Percentiles rank a stretch among this genome's conserved stretches.
Conservation (phyloP, 1,284 basidiomycete genomes). For the Earliella scabrosa region DNA sequence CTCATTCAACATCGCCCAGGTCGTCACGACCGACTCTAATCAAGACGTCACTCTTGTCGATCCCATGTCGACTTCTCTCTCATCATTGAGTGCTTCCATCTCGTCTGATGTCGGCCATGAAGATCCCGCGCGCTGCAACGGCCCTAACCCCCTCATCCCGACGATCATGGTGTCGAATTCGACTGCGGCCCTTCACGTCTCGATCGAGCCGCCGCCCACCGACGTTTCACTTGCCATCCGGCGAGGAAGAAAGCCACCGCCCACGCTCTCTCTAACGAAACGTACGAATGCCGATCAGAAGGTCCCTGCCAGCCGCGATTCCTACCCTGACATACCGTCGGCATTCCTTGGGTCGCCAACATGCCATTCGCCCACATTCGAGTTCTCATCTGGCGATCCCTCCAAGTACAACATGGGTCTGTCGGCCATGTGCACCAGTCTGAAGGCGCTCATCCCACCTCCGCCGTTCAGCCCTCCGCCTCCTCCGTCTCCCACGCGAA, state of each 20-base stretch:
- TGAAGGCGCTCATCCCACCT: conserved; percentile 31
- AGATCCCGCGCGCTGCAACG: neutral
- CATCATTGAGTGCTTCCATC: neutral
- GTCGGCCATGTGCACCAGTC: conserved; percentile 56
- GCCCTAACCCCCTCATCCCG: conserved; percentile 36
- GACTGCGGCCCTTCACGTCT: conserved; percentile 48
- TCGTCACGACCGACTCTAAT: neutral
- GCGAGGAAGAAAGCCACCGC: conserved; percentile 52
- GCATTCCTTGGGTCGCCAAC: conserved; percentile 63
- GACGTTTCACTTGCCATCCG: conserved; percentile 50
- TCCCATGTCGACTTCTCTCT: neutral
- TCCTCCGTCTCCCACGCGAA: conserved; percentile 2
- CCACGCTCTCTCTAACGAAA: conserved; percentile 42
- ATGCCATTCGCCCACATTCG: conserved; percentile 45
- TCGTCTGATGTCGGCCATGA: neutral
- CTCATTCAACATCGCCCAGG: neutral
- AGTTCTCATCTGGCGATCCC: conserved; percentile 31
- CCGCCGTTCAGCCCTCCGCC: conserved; percentile 28
- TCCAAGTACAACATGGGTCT: conserved; percentile 45
- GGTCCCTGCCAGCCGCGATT: conserved; percentile 25
- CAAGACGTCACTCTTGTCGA: conserved; percentile 1
- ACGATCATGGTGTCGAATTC: conserved; percentile 60
- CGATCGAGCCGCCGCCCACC: conserved; percentile 41
- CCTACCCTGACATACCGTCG: conserved; percentile 65
- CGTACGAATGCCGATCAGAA: conserved; percentile 17